Conservation (phyloP, 768 basidiomycete genomes). For the Panus rudis region DNA sequence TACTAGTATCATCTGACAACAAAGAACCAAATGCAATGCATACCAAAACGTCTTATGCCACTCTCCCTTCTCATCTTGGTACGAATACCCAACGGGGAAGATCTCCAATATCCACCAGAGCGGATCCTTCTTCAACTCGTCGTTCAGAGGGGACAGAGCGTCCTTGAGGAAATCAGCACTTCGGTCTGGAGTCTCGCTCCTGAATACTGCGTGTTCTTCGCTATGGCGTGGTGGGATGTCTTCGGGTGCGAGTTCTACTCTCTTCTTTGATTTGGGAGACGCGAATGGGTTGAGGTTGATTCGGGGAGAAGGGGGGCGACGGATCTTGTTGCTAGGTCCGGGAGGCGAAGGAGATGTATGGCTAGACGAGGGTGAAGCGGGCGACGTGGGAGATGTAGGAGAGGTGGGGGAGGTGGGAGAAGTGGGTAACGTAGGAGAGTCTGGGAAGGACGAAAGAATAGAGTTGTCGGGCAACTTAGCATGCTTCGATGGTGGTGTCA, state of each 20-base stretch:
- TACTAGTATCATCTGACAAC: too few species aligned
- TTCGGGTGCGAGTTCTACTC: not conserved
- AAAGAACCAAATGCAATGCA: constrained; percentile 18
- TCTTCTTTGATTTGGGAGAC: not conserved
- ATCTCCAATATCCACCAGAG: constrained; percentile 75
- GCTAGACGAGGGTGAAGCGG: not conserved
- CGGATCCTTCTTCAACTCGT: constrained; percentile 36
- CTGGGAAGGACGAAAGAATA: too few species aligned
- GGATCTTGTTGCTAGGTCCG: not conserved
- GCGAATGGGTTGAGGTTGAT: not conserved
- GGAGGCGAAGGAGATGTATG: too few species aligned
- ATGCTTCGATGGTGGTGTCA: constrained; percentile 6
- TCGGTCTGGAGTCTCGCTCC: not conserved
- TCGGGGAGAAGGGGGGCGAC: not conserved
- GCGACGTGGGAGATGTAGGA: not conserved
- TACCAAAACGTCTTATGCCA: constrained; percentile 56
- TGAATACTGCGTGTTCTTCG: not conserved
- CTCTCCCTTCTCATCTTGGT: constrained; percentile 46
- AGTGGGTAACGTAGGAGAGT: not conserved
- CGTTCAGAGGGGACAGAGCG: constrained; percentile 46
- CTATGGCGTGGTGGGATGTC: not conserved
- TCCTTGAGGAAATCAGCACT: constrained; percentile 13
- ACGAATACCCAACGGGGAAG: constrained; percentile 43
- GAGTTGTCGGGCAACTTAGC: too few species aligned
- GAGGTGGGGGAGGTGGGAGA: not conserved